Base-by-base conservation (phyloP, 208 protist species). In the Histomonas meleagridis region DNA sequence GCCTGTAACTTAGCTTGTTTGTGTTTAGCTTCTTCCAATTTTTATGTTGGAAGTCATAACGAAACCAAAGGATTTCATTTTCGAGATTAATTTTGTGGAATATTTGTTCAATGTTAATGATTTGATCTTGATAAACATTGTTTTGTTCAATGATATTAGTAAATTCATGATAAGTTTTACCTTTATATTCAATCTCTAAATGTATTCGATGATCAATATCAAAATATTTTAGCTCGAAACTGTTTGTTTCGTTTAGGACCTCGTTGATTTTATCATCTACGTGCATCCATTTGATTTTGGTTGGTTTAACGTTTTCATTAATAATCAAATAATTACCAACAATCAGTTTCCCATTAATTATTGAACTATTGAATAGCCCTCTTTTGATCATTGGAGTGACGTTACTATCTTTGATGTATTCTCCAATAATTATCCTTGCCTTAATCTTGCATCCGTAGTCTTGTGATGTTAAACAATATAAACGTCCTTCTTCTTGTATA, bases 401-500 rank as follows among this genome's bases (percentile, higher is more conserved):
- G 26, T 86, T 43, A 10, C 40, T 51, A 55, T 86, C 76, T 49
- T 86, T 86, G 10, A 16, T 3, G 9, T 43, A 43, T 2, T 86
- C 46, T 38, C 18, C 10, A 9, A 46, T 46, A 16, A 7, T 16
- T 32, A 86, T 48, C 9, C 46, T 18, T 38, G 76, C 76, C 38
- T 86, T 86, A 12, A 86, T 86, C 16, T 86, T 86, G 38, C 76
- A 43, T 43, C 76, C 76, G 26, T 51, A 5, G 26, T 86, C 76
- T 32, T 86, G 46, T 38, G 9, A 35, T 38, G 76, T 38, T 3
- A 86, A 26, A 18, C 18, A 26, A 35, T 86, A 86, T 23, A 21
- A 9, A 38, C 55, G 18, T 32, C 76, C 76, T 0, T 46, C 76
- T 32, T 86, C 76, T 55, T 86, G 43, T 18, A 28, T 46, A 55